phyloP scores from a whole-genome alignment of 345 rosid species.

The Syzygium grande region DNA sequence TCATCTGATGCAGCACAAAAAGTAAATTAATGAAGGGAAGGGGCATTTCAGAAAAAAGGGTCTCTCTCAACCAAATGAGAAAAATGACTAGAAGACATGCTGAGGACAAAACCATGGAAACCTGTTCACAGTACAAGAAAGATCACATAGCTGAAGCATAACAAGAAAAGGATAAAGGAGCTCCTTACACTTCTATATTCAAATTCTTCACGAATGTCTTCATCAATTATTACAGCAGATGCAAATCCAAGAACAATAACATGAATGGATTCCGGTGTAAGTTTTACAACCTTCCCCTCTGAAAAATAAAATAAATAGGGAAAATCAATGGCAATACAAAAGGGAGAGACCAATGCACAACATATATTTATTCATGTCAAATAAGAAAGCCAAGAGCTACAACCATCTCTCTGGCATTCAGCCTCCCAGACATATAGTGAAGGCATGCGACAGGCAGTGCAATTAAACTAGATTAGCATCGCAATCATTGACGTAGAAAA shows the following conservation, averaged over 20 bases:
- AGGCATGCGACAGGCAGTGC: background rate
- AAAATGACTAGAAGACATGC: background rate
- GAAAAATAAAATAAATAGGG: slow-evolving; percentile 6
- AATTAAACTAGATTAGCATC: background rate
- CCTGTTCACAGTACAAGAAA: background rate
- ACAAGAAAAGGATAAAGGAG: background rate
- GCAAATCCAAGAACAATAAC: slow-evolving; percentile 76
- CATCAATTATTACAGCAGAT: slow-evolving; percentile 52
- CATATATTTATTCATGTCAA: background rate
- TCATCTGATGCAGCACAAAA: background rate
- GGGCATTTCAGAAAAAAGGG: background rate
- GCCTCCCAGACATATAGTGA: background rate
- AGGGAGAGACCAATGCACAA: background rate
- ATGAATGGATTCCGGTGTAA: slow-evolving; percentile 66
- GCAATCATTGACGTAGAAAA: background rate
- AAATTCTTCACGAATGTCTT: slow-evolving; percentile 69
- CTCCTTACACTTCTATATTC: slow-evolving; percentile 36
- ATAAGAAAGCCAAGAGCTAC: background rate
- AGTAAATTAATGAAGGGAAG: background rate
- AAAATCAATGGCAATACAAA: background rate
- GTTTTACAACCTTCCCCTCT: slow-evolving; percentile 75
- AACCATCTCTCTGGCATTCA: background rate
- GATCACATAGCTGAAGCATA: background rate
- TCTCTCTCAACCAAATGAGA: background rate
- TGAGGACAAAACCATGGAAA: background rate